Conservation (phyloP, 495 filamentous ascomycete genomes). For the Podospora comata region DNA sequence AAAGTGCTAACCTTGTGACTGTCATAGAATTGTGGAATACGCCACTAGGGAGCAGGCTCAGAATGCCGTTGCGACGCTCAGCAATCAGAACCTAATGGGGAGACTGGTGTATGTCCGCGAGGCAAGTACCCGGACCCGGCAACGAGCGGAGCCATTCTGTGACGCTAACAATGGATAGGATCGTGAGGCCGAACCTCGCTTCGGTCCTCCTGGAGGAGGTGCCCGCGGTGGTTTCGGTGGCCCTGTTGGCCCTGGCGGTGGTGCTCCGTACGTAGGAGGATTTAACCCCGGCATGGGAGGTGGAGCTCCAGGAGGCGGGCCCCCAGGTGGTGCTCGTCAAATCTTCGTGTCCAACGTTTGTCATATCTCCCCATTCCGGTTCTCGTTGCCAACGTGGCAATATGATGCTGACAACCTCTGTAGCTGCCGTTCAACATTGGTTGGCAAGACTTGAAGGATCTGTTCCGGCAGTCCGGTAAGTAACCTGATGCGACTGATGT, state of each 20-base stretch:
- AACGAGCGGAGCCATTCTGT: neutral
- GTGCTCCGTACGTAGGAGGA: constrained; percentile 40
- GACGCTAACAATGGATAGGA: constrained; percentile 53
- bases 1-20: constrained; percentile 20
- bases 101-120: constrained; percentile 97
- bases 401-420: constrained; percentile 35
- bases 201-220: constrained; percentile 65
- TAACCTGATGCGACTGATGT: constrained; percentile 19
- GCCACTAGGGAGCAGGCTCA: constrained; percentile 98
- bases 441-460: constrained; percentile 98
- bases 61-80: constrained; percentile 93
- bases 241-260: constrained; percentile 41
- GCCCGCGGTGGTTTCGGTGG: constrained; percentile 64
- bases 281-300: constrained; percentile 45
- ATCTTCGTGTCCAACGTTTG: constrained; percentile 98
- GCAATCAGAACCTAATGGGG: constrained; percentile 98
- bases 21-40: constrained; percentile 96
- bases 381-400: constrained; percentile 23
- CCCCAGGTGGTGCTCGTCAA: constrained; percentile 64
- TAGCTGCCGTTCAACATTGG: constrained; percentile 97
- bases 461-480: constrained; percentile 97
- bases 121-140: constrained; percentile 51
- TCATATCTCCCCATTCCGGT: constrained; percentile 42
- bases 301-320: constrained; percentile 44
- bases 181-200: constrained; percentile 93